Base-by-base conservation (phyloP, 257 asterid genomes). In the Primulina huaijiensis region DNA sequence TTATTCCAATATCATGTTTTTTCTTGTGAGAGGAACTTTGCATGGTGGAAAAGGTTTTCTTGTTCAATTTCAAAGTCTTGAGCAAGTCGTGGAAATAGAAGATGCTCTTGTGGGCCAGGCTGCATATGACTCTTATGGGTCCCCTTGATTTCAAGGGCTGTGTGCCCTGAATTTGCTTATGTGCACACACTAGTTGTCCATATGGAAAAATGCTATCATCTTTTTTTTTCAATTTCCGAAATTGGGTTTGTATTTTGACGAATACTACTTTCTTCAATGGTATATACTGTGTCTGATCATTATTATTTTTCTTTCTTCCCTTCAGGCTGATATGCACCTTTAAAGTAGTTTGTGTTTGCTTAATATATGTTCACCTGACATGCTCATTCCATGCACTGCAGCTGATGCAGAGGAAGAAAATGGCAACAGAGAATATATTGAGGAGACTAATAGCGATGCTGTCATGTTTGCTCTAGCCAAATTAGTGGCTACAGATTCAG, bases 321-420 rank as follows among this genome's bases (percentile, higher is more conserved):
- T 71, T 63, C 40, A 68, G 6, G 29, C 16, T 16, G 64, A n/a
- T 62, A 27, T 16, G 58, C 38, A 52, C 40, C 65, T 43, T 62
- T 21, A 21, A 64, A 64, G 52, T 59, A 73, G 8, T 65, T 19
- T 65, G 43, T 65, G 2, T 31, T 50, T 40, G 20, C 35, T 60
- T 65, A 11, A 37, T 50, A 30, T 53, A 8, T 43, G 68, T 71
- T 37, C 30, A 14, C 76, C 19, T 66, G 30, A 35, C 50, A 66
- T 64, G 46, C 25, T 60, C 43, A 60, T 34, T 57, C 46, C 40
- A 33, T 69, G 73, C 72, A n/a, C 69, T 76, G 81, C 83, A 94
- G 99, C 86, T 75, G 94, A 88, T 69, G 79, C 77, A 14, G 98
- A 88, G 60, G 97, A 90, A 72, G 96, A 88, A 75, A 91, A 85